Base-by-base conservation (phyloP, 164 flowering plant genomes). In the Chimonanthus salicifolius region DNA sequence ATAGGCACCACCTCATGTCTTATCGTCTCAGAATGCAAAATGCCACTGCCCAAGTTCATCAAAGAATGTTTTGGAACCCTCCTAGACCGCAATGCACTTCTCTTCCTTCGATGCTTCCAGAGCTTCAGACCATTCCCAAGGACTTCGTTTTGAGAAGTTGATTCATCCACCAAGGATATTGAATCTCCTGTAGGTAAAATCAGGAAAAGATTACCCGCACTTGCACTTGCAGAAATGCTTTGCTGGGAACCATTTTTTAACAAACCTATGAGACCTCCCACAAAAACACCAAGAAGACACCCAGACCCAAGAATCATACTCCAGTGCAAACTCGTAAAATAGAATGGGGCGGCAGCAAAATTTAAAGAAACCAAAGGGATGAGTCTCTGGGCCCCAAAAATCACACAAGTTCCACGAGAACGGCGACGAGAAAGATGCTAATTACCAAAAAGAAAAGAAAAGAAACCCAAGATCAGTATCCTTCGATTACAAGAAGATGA, bases 321-420 rank as follows among this genome's bases (percentile, higher is more conserved):
- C 63, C 75, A 66, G 80, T 91, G 88, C 82, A 89, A 71, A 49
- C 74, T 66, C 83, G 80, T 75, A 79, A 94, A 94, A 75, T 79
- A 83, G 21, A 13, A 54, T 11, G 97, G 95, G 75, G 83, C 73
- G 6, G 97, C 87, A 74, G 86, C 80, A 81, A 83, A 89, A 76
- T 89, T 83, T 69, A 91, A 64, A 4, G 83, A 77, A 74, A 92
- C 83, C 73, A 84, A 44, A 6, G 98, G 97, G 8, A 84, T 58
- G 65, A 66, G 75, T 50, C 73, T 58, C 68, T 21, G 73, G 13
- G 80, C 76, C 68, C 81, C 88, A 76, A 78, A 88, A 68, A 94
- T 67, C 78, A 74, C 82, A 87, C 95, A 91, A 33, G 78, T 73
- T 15, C 60, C 18, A 64, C 64, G 54, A 6, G 75, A 70, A 68